Evolutionary conservation across 768 basidiomycete species (phyloP).

Genomic region (Tylopilus felleus): DNA sequence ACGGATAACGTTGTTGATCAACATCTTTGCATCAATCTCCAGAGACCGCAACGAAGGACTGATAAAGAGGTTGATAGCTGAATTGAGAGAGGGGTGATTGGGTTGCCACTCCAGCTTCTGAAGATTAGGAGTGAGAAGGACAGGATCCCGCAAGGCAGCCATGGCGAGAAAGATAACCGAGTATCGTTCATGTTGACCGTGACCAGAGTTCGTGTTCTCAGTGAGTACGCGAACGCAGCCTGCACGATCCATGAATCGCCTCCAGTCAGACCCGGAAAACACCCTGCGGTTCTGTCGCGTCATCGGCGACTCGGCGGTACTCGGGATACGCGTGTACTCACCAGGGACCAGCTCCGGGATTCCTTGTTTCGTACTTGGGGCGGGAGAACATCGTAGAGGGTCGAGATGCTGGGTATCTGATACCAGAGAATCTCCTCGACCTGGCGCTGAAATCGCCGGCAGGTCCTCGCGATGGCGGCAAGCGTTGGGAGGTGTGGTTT

Average conservation of each 20-base stretch:
- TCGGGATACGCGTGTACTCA: slow-evolving; percentile 2
- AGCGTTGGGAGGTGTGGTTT: slow-evolving; percentile 17
- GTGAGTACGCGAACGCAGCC: slow-evolving; percentile 14
- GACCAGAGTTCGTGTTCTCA: neutral
- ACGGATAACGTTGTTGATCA: slow-evolving; percentile 8
- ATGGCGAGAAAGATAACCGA: slow-evolving; percentile 14
- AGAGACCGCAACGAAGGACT: slow-evolving; percentile 18
- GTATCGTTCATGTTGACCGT: neutral
- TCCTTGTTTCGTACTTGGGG: slow-evolving; percentile 10
- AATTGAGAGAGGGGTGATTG: neutral
- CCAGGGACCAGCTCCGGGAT: slow-evolving; percentile 19
- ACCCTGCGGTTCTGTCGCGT: slow-evolving; percentile 17
- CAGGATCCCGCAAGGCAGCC: slow-evolving; percentile 12
- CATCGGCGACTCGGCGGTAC: neutral
- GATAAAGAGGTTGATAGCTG: slow-evolving; percentile 22
- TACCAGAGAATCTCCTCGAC: slow-evolving; percentile 27
- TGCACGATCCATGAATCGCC: slow-evolving; percentile 16
- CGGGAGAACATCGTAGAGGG: slow-evolving; percentile 19
- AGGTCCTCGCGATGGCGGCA: slow-evolving; percentile 27
- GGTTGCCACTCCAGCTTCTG: slow-evolving; percentile 19
- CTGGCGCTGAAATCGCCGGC: slow-evolving; percentile 15
- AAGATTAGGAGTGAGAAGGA: slow-evolving; percentile 24
- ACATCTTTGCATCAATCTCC: slow-evolving; percentile 22
- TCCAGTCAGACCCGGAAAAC: slow-evolving; percentile 18
- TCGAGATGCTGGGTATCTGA: slow-evolving; percentile 6